A percentile compares a stretch with the other conserved stretches of the same genome.
phyloP scores from a whole-genome alignment of 768 basidiomycete genomes.

The Collybia nuda region DNA sequence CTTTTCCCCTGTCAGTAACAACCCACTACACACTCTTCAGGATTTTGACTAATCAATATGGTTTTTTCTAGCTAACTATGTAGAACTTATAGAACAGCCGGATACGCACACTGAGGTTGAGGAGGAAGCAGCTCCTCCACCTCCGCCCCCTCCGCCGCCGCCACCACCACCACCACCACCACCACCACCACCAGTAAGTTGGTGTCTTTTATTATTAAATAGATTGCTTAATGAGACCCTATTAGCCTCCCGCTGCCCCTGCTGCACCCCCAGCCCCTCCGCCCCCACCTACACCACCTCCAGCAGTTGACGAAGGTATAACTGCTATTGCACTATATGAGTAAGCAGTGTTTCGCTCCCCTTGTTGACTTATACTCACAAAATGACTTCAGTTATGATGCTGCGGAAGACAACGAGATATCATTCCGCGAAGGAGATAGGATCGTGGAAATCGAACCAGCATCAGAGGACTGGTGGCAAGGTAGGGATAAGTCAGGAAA shows the following conservation, averaged over 20 bases:
- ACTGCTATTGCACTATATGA: slow-evolving; percentile 69
- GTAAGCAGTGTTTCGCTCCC: slow-evolving; percentile 36
- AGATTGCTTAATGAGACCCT: neutral
- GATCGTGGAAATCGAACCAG: slow-evolving; percentile 77
- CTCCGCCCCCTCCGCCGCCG: slow-evolving; percentile 48
- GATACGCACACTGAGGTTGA: slow-evolving; percentile 35
- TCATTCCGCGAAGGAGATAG: slow-evolving; percentile 81
- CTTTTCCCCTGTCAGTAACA: slow-evolving; percentile 74
- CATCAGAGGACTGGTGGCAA: slow-evolving; percentile 90
- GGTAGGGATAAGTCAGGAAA: slow-evolving; percentile 58
- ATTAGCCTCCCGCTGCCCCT: slow-evolving; percentile 38
- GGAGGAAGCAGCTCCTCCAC: slow-evolving; percentile 45
- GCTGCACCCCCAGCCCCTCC: slow-evolving; percentile 44
- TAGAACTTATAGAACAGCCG: slow-evolving; percentile 55
- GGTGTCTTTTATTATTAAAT: neutral
- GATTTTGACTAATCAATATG: neutral
- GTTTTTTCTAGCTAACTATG: slow-evolving; percentile 70
- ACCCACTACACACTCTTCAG: neutral
- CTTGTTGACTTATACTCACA: neutral
- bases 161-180: slow-evolving; percentile 55
- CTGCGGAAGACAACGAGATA: slow-evolving; percentile 89
- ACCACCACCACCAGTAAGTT: slow-evolving; percentile 28
- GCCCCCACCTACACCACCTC: slow-evolving; percentile 46
- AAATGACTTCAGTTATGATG: slow-evolving; percentile 64
- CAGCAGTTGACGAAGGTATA: slow-evolving; percentile 54